phyloP scores from a whole-genome alignment of 2,329 filamentous ascomycete species.

The Fusarium sp. region DNA sequence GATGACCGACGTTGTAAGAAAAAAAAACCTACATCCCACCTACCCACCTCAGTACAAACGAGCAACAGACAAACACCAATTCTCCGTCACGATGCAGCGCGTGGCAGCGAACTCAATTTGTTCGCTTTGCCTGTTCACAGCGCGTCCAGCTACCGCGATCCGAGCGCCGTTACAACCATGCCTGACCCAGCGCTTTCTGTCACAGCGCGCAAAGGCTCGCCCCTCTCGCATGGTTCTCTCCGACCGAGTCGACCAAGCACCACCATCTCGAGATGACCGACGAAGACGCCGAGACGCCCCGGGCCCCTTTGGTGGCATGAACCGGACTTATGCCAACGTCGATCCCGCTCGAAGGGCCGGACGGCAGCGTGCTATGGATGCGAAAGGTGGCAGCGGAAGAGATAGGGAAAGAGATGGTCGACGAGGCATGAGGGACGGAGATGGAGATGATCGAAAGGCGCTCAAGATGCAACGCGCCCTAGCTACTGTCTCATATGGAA shows the following conservation, averaged over 20 bases:
- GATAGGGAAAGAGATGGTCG: conserved; percentile 45
- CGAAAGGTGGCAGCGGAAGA: conserved; percentile 37
- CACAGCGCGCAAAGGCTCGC: conserved; percentile 48
- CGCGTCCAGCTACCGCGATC: conserved; percentile 21
- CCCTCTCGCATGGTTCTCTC: conserved; percentile 68
- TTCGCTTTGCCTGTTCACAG: conserved; percentile 36
- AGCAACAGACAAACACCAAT: conserved; percentile 1
- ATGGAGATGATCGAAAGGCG: conserved; percentile 67
- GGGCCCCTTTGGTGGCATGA: conserved; percentile 65
- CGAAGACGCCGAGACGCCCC: conserved; percentile 51
- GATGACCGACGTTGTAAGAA: conserved; percentile 25
- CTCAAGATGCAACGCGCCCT: conserved; percentile 92
- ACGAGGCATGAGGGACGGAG: conserved; percentile 48
- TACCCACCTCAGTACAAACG: not conserved
- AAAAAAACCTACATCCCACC: conserved; percentile 19
- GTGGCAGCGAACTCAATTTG: conserved; percentile 37
- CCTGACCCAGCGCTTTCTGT: conserved; percentile 49
- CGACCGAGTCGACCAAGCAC: conserved; percentile 57
- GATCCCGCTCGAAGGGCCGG: conserved; percentile 39
- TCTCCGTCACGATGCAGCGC: conserved; percentile 37
- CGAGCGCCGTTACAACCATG: conserved; percentile 45
- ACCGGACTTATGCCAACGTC: conserved; percentile 58
- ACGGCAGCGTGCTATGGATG: conserved; percentile 28
- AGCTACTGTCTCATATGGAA: conserved; percentile 76
- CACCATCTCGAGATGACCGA: conserved; percentile 48